Conservation (phyloP, 1,284 basidiomycete genomes). For the Grifola frondosa region DNA sequence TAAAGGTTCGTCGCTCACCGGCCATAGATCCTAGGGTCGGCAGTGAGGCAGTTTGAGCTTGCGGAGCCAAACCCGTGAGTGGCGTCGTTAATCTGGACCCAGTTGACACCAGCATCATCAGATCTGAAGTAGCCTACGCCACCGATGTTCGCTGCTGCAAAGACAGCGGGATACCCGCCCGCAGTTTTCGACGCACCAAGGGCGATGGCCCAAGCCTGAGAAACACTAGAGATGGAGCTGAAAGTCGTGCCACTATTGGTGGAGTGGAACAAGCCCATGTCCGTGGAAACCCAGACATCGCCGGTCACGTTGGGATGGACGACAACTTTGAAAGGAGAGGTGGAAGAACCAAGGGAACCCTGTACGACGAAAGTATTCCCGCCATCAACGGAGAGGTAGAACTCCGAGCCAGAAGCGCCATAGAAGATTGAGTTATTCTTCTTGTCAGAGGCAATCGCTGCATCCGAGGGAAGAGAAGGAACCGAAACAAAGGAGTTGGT, state of each 20-base stretch:
- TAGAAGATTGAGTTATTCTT: slow-evolving; percentile 57
- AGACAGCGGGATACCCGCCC: slow-evolving; percentile 56
- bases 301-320: slow-evolving; percentile 50
- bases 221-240: slow-evolving; percentile 45
- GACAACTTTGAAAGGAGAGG: slow-evolving; percentile 48
- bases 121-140: slow-evolving; percentile 56
- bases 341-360: slow-evolving; percentile 48
- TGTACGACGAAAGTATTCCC: slow-evolving; percentile 50
- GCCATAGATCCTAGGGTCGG: slow-evolving; percentile 53
- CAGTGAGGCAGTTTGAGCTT: slow-evolving; percentile 48
- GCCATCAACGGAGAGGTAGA: slow-evolving; percentile 57
- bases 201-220: slow-evolving; percentile 57
- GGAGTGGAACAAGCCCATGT: slow-evolving; percentile 61
- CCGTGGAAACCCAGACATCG: slow-evolving; percentile 64
- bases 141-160: slow-evolving; percentile 52
- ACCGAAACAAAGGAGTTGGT: slow-evolving; percentile 49
- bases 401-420: slow-evolving; percentile 50
- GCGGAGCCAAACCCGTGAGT: slow-evolving; percentile 58
- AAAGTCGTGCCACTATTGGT: slow-evolving; percentile 53
- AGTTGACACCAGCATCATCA: slow-evolving; percentile 56
- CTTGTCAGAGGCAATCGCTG: slow-evolving; percentile 63
- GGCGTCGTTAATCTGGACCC: slow-evolving; percentile 63
- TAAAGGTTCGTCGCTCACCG: slow-evolving; percentile 37
- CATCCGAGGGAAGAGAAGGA: slow-evolving; percentile 47
- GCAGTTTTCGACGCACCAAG: slow-evolving; percentile 52